phyloP scores from a whole-genome alignment of 1,139 yeast species.

The Suhomyces atakaporum region DNA sequence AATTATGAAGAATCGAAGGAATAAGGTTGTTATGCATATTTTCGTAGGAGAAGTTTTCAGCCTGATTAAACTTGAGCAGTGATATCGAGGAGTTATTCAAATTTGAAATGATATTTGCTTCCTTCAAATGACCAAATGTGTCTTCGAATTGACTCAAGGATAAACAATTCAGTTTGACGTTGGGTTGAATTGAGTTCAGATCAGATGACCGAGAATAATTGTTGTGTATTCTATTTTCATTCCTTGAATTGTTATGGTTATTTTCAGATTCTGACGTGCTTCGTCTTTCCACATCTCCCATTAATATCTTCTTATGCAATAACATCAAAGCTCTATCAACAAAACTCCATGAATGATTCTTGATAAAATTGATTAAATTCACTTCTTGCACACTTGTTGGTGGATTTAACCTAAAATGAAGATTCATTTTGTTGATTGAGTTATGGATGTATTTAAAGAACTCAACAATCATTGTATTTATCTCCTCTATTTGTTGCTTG shows the following conservation, averaged over 20 bases:
- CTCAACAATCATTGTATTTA: conserved; percentile 51
- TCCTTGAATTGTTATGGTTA: not conserved
- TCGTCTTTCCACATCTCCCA: conserved; percentile 25
- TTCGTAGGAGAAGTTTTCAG: conserved; percentile 45
- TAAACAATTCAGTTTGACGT: conserved; percentile 3
- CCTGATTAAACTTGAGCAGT: conserved; percentile 37
- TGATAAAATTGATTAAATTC: conserved; percentile 50
- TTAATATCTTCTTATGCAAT: conserved; percentile 54
- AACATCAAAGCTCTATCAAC: conserved; percentile 59
- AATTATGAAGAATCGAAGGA: conserved; percentile 59
- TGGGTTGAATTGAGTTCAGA: conserved; percentile 10
- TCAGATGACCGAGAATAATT: not conserved
- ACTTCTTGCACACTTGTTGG: conserved; percentile 40
- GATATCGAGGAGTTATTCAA: conserved; percentile 38
- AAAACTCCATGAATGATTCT: conserved; percentile 53
- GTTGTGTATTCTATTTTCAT: not conserved
- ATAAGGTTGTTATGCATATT: conserved; percentile 54
- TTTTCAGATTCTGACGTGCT: conserved; percentile 13
- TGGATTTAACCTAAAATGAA: conserved; percentile 19
- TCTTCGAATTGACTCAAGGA: conserved; percentile 43
- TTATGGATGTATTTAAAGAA: conserved; percentile 51
- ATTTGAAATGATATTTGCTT: conserved; percentile 41
- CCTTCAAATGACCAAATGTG: conserved; percentile 43
- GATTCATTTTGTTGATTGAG: conserved; percentile 33
- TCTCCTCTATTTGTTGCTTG: conserved; percentile 40